Base-by-base conservation (phyloP, 441 rosid genomes). In the Populus hybrid region DNA sequence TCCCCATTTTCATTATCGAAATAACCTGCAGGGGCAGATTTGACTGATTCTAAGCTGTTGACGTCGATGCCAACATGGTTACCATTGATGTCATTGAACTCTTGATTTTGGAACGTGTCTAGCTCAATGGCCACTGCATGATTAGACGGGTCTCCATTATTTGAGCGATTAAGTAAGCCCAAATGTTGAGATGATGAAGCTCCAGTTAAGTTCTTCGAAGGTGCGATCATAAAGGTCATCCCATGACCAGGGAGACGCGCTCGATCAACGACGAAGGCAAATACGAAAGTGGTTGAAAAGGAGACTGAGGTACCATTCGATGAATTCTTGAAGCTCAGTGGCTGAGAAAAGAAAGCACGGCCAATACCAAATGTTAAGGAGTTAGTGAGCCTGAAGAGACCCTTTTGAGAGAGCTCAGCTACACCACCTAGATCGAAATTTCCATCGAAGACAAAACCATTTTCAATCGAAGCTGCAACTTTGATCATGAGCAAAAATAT, bases 141-240 rank as follows among this genome's bases (percentile, higher is more conserved):
- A 5, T 86, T 86, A 0, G 82, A 76, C 61, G 69, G 24, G 0
- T 78, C 28, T 0, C 91, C 89, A 0, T 67, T 50, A 69, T 75
- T 86, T n/a, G 72, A 1, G 0, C 2, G 0, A 23, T 84, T 86
- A 63, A 86, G 84, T 28, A 88, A 82, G 0, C 88, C 89, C 0
- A 87, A 79, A 78, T 77, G 26, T 3, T 85, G 83, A 19, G 76
- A 7, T 0, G 85, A 1, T 0, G 3, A 28, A 14, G 83, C 83
- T 23, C 66, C 77, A 0, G 79, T 23, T 14, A 88, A 1, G 3
- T 83, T 83, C 1, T 69, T 80, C 0, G 79, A 72, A 0, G 91
- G 89, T 3, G 87, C 80, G 76, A 85, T 76, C 24, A 76, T 80
- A 0, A 88, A 88, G 28, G 87, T 83, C 40, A 87, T 71, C 16